phyloP scores from a whole-genome alignment of 2,329 filamentous ascomycete species.

The Aplosporella prunicola region DNA sequence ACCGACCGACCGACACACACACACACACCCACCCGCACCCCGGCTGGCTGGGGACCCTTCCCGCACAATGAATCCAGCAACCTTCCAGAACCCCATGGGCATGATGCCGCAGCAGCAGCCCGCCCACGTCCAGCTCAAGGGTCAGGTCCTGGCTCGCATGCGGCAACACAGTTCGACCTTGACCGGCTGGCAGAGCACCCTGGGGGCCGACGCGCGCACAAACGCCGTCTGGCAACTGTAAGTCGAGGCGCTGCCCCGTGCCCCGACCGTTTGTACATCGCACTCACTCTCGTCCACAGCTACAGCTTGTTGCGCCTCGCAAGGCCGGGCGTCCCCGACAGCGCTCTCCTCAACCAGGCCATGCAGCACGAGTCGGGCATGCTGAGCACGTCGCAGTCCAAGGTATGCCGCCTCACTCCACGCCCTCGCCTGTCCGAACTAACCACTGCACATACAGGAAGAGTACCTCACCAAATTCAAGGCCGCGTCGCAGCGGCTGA shows the following conservation, averaged over 20 bases:
- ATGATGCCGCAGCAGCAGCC: too few species aligned
- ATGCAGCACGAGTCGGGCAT: too few species aligned
- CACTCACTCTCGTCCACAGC: slow-evolving; percentile 1
- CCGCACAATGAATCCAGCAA: too few species aligned
- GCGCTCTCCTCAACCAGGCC: not conserved
- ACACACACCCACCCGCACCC: too few species aligned
- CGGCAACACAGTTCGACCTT: too few species aligned
- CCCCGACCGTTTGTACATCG: not conserved
- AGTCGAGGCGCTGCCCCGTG: not conserved
- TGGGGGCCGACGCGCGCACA: not conserved
- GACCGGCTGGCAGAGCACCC: slow-evolving; percentile 2
- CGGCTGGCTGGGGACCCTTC: too few species aligned
- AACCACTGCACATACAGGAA: not conserved
- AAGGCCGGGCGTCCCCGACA: slow-evolving; percentile 1
- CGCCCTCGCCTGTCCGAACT: not conserved
- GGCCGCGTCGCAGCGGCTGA: not conserved
- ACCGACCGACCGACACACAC: too few species aligned
- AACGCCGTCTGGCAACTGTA: slow-evolving; percentile 8
- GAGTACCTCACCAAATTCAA: slow-evolving; percentile 1
- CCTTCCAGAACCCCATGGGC: too few species aligned
- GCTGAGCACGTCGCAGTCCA: too few species aligned
- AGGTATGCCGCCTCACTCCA: too few species aligned
- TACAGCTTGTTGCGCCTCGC: slow-evolving; percentile 5
- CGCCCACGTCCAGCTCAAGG: too few species aligned
- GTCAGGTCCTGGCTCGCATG: too few species aligned